A percentile compares a stretch with the other conserved stretches of the same genome.
These are phyloP conservation scores for Spathaspora boniae DNA, from an alignment of 805 yeast species.

Conservation along the genomic window DNA sequence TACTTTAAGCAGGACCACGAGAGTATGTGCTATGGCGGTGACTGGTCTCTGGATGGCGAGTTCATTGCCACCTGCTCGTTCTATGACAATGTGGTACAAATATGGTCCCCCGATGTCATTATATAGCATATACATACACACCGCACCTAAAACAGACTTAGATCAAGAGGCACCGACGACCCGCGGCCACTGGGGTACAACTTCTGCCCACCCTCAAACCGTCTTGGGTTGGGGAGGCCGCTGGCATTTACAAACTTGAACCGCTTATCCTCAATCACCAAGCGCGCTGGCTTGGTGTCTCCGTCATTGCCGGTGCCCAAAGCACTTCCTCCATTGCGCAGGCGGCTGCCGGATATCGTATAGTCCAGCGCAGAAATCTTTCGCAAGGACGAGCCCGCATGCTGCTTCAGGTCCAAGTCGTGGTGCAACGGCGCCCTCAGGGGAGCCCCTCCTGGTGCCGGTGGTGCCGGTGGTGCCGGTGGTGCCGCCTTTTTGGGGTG, in stretches of 20 bases:
- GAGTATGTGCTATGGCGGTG: conserved; percentile 96
- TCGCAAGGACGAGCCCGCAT: conserved; percentile 49
- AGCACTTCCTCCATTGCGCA: too few species aligned
- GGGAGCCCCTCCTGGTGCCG: conserved; percentile 31
- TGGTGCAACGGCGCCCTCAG: conserved; percentile 13
- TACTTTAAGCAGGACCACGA: conserved; percentile 69
- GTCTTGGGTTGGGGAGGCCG: conserved; percentile 85
- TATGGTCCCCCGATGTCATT: conserved; percentile 47
- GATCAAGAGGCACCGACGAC: conserved; percentile 79
- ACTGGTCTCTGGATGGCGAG: conserved; percentile 58
- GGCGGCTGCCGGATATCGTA: conserved; percentile 59
- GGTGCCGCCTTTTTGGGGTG: conserved; percentile 15
- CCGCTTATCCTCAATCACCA: conserved; percentile 64
- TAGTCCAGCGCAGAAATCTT: conserved; percentile 64
- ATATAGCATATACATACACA: conserved; percentile 4
- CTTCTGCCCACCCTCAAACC: conserved; percentile 52
- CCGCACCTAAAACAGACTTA: conserved; percentile 28
- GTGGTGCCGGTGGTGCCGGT: conserved; percentile 18
- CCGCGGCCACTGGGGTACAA: conserved; percentile 96
- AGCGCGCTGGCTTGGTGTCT: conserved; percentile 17
- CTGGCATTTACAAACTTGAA: conserved; percentile 64
- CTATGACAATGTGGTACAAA: conserved; percentile 78
- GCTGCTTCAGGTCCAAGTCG: conserved; percentile 38
- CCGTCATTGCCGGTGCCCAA: conserved; percentile 13
- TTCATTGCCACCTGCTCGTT: conserved; percentile 81